Base-by-base conservation (phyloP, 345 rosid species). In the Draba incana region DNA sequence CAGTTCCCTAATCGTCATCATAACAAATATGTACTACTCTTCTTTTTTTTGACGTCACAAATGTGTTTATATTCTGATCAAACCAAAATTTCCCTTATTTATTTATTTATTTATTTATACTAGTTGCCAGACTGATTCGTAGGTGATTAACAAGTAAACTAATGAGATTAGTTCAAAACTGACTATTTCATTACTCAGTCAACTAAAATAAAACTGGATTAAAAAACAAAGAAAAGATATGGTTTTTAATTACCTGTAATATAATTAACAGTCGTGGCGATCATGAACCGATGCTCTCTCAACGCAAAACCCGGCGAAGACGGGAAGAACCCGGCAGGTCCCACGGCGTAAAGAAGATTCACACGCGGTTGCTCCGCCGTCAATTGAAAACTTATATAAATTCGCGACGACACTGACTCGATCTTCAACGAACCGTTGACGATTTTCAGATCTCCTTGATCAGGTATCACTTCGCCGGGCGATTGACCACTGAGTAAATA, bases 311-410 rank as follows among this genome's bases (percentile, higher is more conserved):
- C 49, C 16, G 92, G 80, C 11, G 87, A 51, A 5, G 78, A 7
- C 7, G 98, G 97, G 48, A 81, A 35, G 31, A 71, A 20, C 3
- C 84, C 81, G 44, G 56, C 20, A 3, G 77, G 92, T 35, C 97
- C 98, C 4, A 82, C 4, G 2, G 98, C 77, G 71, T 88, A 93
- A 16, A 93, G 38, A 31, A 90, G 8, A 13, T 60, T 63, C 5
- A 78, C 44, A 13, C 75, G 68, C 1, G 98, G 96, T 63, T 57
- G 75, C 25, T 48, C 27, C 24, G 74, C 35, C 53, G 79, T 77
- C 56, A 93, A 63, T 64, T 90, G 92, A 58, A 90, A 93, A 30
- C 81, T 86, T 77, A 93, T 33, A 83, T 83, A 90, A 3, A 84
- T 9, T 2, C 94, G 83, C 5, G 80, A 71, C 6, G 92, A 81